Percentiles rank a stretch among this genome's conserved stretches.
phyloP scores from a whole-genome alignment of 2,329 filamentous ascomycete genomes.

The Diaporthe citriasiana region DNA sequence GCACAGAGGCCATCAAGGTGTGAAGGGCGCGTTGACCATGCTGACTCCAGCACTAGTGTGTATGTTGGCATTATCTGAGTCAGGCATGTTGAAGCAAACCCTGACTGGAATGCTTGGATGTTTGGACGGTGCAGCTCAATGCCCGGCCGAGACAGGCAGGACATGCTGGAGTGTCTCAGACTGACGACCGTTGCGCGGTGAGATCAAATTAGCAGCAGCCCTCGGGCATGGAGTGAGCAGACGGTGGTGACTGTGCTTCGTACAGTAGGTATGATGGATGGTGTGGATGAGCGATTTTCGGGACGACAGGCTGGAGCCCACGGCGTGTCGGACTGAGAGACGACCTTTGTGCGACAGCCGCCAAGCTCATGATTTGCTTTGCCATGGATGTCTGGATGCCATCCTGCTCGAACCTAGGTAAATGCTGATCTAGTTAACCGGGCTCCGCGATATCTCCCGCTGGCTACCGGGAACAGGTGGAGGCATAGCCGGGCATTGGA shows the following conservation, averaged over 20 bases:
- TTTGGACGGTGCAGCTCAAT: constrained; percentile 14
- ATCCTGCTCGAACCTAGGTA: constrained; percentile 13
- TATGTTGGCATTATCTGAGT: neutral
- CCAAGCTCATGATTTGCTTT: constrained; percentile 18
- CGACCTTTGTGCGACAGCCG: constrained; percentile 13
- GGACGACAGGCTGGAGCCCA: constrained; percentile 27
- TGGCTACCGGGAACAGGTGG: constrained; percentile 12
- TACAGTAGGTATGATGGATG: too few relatives aligned
- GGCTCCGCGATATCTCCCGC: constrained; percentile 31
- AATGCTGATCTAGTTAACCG: constrained; percentile 23
- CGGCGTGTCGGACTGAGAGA: neutral
- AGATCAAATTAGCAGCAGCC: constrained; percentile 21
- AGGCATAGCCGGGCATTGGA: constrained; percentile 2
- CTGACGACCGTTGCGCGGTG: constrained; percentile 24
- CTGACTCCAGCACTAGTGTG: constrained; percentile 15
- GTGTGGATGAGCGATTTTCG: constrained; percentile 37
- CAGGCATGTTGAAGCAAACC: constrained; percentile 26
- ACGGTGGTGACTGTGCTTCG: too few relatives aligned
- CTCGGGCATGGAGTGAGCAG: constrained; percentile 7
- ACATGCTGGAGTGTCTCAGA: constrained; percentile 17
- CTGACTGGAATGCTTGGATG: constrained; percentile 14
- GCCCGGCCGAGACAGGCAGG: constrained; percentile 18
- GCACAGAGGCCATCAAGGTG: constrained; percentile 13
- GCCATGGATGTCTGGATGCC: constrained; percentile 4
- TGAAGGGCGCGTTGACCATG: constrained; percentile 8